Evolutionary conservation across 495 filamentous ascomycete species (phyloP).

Genomic region (Neurospora sp.): DNA sequence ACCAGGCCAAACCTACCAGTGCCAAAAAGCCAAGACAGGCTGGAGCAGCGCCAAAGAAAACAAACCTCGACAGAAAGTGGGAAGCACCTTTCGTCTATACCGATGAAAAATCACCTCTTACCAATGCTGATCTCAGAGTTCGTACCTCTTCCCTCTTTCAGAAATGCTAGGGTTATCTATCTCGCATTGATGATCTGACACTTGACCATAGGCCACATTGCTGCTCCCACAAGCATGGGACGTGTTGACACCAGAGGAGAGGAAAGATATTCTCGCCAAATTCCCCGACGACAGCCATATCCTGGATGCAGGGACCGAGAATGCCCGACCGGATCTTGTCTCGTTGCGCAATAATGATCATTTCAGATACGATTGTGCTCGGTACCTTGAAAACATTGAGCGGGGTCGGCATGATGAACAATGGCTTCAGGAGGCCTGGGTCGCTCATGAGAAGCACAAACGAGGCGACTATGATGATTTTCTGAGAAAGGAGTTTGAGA

Average conservation of each 20-base stretch:
- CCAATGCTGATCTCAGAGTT: slow-evolving; percentile 47
- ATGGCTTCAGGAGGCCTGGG: slow-evolving; percentile 56
- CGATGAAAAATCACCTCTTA: slow-evolving; percentile 44
- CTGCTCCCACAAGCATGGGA: slow-evolving; percentile 48
- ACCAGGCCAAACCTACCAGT: not conserved
- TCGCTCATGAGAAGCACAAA: slow-evolving; percentile 50
- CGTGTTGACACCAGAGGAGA: slow-evolving; percentile 43
- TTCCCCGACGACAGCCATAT: slow-evolving; percentile 42
- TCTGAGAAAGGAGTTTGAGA: slow-evolving; percentile 54
- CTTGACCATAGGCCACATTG: slow-evolving; percentile 40
- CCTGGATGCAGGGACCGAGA: slow-evolving; percentile 17
- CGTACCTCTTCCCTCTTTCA: slow-evolving; percentile 9
- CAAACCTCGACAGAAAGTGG: slow-evolving; percentile 19
- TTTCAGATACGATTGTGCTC: slow-evolving; percentile 33
- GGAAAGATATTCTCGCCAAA: slow-evolving; percentile 41
- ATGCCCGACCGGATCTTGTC: slow-evolving; percentile 24
- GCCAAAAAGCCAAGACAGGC: slow-evolving; percentile 10
- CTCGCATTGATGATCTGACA: slow-evolving; percentile 8
- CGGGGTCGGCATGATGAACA: slow-evolving; percentile 51
- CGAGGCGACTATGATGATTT: slow-evolving; percentile 60
- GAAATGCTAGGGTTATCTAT: not conserved
- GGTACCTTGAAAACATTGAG: slow-evolving; percentile 42
- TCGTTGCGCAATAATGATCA: slow-evolving; percentile 32
- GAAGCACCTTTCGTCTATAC: slow-evolving; percentile 41
- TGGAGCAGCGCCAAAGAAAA: slow-evolving; percentile 4